These are phyloP conservation scores for Marasmius oreades DNA, from an alignment of 1,284 basidiomycete genomes.

Conservation along the genomic window DNA sequence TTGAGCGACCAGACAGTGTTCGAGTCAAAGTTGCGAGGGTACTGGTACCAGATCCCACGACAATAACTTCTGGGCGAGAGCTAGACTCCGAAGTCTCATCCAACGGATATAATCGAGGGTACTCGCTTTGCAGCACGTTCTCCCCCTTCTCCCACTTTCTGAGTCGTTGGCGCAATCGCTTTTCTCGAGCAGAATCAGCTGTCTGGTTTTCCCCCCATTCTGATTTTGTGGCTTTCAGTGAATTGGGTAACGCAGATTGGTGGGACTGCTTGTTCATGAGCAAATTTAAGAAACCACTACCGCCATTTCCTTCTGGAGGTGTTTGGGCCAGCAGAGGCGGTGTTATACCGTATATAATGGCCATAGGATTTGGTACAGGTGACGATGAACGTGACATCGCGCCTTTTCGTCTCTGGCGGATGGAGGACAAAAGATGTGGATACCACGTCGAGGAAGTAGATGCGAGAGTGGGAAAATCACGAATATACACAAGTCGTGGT, in stretches of 20 bases:
- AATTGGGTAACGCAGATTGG: conserved; percentile 17
- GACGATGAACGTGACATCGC: conserved; percentile 51
- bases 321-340: conserved; percentile 56
- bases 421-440: conserved; percentile 70
- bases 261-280: conserved; percentile 34
- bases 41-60: conserved; percentile 36
- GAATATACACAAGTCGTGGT: conserved; percentile 80
- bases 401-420: conserved; percentile 67
- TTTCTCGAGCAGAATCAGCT: conserved; percentile 64
- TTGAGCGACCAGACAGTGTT: conserved; percentile 13
- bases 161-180: conserved; percentile 61
- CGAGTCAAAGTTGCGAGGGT: background rate
- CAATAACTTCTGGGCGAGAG: conserved; percentile 44
- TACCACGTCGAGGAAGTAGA: conserved; percentile 77
- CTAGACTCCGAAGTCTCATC: conserved; percentile 30
- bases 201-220: conserved; percentile 65
- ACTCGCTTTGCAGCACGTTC: conserved; percentile 49
- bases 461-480: conserved; percentile 75
- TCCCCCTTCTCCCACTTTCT: conserved; percentile 69
- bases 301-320: conserved; percentile 24
- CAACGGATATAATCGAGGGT: conserved; percentile 46
- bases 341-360: conserved; percentile 80
- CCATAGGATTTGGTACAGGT: conserved; percentile 64
- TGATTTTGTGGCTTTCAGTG: conserved; percentile 27
- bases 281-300: conserved; percentile 37